Conservation (phyloP, 352 stramenopile species). For the Phytophthora parvispora region DNA sequence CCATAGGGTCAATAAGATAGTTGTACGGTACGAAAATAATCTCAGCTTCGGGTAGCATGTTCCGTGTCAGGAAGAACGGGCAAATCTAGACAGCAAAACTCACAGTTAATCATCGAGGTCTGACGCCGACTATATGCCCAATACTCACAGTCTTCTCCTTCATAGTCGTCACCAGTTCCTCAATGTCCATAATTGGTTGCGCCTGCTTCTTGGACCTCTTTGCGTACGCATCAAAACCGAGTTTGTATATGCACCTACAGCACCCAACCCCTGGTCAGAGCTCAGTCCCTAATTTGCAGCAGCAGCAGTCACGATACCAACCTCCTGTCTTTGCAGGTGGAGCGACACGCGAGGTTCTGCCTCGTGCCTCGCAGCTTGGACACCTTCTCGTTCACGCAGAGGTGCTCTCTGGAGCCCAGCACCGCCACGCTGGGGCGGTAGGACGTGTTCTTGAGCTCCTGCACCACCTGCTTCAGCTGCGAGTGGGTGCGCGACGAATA, state of each 20-base stretch:
- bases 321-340: constrained; percentile 92
- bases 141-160: constrained; percentile 72
- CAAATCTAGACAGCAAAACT: constrained; percentile 85
- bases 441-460: constrained; percentile 97
- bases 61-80: constrained; percentile 97
- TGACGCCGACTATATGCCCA: background rate
- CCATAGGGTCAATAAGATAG: constrained; percentile 98
- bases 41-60: constrained; percentile 94
- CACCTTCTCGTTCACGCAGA: constrained; percentile 98
- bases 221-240: constrained; percentile 76
- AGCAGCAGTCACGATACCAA: constrained; percentile 34
- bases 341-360: constrained; percentile 91
- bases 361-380: constrained; percentile 83
- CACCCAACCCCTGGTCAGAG: background rate
- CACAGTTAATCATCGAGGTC: background rate
- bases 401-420: constrained; percentile 96
- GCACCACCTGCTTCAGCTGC: constrained; percentile 98
- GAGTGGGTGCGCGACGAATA: constrained; percentile 99
- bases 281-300: background rate
- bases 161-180: constrained; percentile 96
- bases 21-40: constrained; percentile 99
- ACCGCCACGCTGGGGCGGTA: constrained; percentile 93
- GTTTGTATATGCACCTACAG: constrained; percentile 78
- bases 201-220: constrained; percentile 58
- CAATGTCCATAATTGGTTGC: constrained; percentile 98